phyloP scores from a whole-genome alignment of 495 filamentous ascomycete species.

The Penicillium riverlandense region DNA sequence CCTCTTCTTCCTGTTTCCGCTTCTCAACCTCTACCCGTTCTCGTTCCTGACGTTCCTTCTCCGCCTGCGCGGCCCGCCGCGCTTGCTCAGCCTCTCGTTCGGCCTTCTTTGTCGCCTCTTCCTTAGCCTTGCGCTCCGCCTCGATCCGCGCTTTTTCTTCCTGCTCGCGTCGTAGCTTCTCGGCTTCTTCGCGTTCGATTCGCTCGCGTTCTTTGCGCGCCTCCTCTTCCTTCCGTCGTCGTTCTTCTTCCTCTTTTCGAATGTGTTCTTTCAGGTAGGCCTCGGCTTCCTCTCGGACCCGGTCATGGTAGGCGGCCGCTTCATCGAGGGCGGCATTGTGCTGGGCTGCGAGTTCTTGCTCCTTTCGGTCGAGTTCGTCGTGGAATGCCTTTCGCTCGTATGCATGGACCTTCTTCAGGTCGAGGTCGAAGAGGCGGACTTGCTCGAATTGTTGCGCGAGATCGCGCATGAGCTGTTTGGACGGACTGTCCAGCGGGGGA shows the following conservation, averaged over 20 bases:
- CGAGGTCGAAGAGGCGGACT: slow-evolving; percentile 28
- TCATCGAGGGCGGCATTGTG: slow-evolving; percentile 57
- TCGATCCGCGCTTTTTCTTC: slow-evolving; percentile 35
- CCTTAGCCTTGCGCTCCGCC: slow-evolving; percentile 33
- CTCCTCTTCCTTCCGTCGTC: slow-evolving; percentile 25
- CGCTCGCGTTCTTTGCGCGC: slow-evolving; percentile 30
- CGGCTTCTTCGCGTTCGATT: slow-evolving; percentile 29
- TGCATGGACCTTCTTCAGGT: slow-evolving; percentile 35
- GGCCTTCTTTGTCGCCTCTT: slow-evolving; percentile 34
- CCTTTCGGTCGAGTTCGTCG: slow-evolving; percentile 38
- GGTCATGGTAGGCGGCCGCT: slow-evolving; percentile 55
- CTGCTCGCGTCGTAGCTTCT: slow-evolving; percentile 25
- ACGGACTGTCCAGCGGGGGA: slow-evolving; percentile 37
- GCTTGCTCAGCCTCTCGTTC: slow-evolving; percentile 35
- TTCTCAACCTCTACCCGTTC: slow-evolving; percentile 32
- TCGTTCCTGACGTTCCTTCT: slow-evolving; percentile 46
- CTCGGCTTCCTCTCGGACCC: slow-evolving; percentile 55
- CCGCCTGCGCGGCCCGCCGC: slow-evolving; percentile 32
- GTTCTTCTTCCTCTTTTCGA: slow-evolving; percentile 30
- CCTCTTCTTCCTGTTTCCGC: slow-evolving; percentile 29
- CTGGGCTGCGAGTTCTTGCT: slow-evolving; percentile 32
- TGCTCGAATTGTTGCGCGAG: slow-evolving; percentile 34
- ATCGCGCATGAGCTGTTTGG: slow-evolving; percentile 43
- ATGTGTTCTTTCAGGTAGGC: slow-evolving; percentile 25
- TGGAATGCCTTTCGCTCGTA: slow-evolving; percentile 39